Conservation (phyloP, 1,139 yeast species). For the Diutina scorzettiae region DNA sequence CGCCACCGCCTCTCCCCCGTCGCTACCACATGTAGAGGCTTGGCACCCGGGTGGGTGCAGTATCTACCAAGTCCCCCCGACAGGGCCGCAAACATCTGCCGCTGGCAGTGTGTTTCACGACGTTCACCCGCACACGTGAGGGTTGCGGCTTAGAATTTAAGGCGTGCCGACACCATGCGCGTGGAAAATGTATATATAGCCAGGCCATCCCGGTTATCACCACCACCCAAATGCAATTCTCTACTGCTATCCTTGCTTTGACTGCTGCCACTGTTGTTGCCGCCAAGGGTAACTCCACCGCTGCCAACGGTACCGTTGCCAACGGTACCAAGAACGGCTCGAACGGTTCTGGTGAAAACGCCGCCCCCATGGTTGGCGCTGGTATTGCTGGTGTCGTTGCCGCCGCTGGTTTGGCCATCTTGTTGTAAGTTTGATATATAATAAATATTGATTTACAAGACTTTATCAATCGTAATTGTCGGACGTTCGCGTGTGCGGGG, state of each 20-base stretch:
- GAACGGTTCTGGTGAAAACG: neutral
- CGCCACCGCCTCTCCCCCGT: no score
- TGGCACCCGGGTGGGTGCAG: no score
- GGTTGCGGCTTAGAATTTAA: no score
- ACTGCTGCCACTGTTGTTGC: neutral
- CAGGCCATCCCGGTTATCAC: neutral
- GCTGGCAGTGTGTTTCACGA: no score
- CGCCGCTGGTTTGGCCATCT: slow-evolving; percentile 1
- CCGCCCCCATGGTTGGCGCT: neutral
- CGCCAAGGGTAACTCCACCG: neutral
- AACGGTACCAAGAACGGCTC: neutral
- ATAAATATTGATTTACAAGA: no score
- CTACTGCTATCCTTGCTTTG: neutral
- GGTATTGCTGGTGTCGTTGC: slow-evolving; percentile 1
- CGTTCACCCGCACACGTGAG: no score
- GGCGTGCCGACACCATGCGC: no score
- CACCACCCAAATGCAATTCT: neutral
- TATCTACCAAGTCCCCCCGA: no score
- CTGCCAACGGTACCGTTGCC: neutral
- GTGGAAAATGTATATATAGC: neutral
- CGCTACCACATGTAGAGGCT: no score
- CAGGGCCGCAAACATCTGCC: no score
- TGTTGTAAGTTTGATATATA: neutral
- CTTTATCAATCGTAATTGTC: no score
- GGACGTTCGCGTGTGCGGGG: no score